Base-by-base conservation (phyloP, 2,329 filamentous ascomycete species). In the Talaromyces sp. region DNA sequence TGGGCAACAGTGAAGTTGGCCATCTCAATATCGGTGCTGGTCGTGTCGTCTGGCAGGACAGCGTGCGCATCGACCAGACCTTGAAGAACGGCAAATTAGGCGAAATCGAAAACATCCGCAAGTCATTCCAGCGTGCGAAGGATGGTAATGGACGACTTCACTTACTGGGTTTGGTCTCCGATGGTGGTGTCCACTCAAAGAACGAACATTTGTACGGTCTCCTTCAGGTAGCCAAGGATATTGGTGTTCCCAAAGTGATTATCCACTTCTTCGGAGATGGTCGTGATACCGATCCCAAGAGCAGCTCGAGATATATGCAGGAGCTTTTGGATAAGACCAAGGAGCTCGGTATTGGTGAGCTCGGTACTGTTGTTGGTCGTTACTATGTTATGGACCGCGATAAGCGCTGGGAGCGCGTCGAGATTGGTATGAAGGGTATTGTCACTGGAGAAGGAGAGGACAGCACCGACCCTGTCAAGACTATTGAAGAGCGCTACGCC, bases 321-420 rank as follows among this genome's bases (percentile, higher is more conserved):
- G 86, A 93, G 75, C 84, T 99, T 39, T 79, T 97, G 65, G 86
- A 90, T 63, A 90, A 88, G 70, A 86, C 86, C 67, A 87, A 95
- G 79, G 91, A 98, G 77, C 85, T 96, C 68, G 93, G 92, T 50
- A 79, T 89, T 67, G 95, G 93, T 68, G 85, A 97, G 79, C 86
- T 99, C 67, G 93, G 91, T 35, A 97, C 95, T 40, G 86, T 98
- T 55, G 93, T 98, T 65, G 95, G 95, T 65, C 88, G 93, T 70
- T 99, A 98, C 87, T 99, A 91, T 78, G 92, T 92, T 79, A 99
- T 99, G 95, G 95, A 99, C 83, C 93, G 95, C 70, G 95, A 99
- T 79, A 98, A 98, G 91, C 88, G 95, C 77, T 99, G 95, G 95
- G 95, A 99, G 75, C 86, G 95, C 75, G 84, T 96, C 69, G 91